Evolutionary conservation across 225 moss, liverwort and hornwort genomes (phyloP).

Genomic region (Pseudisothecium myosuroides): DNA sequence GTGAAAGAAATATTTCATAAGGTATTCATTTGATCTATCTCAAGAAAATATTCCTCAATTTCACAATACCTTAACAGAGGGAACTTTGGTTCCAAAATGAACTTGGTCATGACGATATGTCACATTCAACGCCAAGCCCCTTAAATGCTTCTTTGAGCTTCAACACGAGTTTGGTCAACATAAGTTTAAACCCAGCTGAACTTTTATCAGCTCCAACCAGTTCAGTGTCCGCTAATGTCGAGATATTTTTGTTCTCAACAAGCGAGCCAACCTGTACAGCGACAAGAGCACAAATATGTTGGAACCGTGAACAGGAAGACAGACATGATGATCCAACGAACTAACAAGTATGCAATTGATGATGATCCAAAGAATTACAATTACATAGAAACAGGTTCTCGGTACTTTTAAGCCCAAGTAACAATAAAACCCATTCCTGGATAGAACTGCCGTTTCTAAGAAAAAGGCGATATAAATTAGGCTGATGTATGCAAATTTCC

Average conservation of each 20-base stretch:
- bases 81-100: neutral
- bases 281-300: neutral
- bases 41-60: neutral
- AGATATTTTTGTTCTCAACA: slow-evolving; percentile 52
- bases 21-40: neutral
- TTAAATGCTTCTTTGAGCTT: slow-evolving; percentile 68
- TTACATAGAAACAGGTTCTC: neutral
- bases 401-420: neutral
- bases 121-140: slow-evolving; percentile 46
- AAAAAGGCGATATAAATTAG: neutral
- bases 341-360: neutral
- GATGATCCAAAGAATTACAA: neutral
- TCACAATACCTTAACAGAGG: neutral
- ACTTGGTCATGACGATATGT: slow-evolving; percentile 6
- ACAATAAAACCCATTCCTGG: neutral
- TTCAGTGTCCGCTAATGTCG: slow-evolving; percentile 31
- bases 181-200: slow-evolving; percentile 94
- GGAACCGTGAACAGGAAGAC: neutral
- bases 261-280: slow-evolving; percentile 42
- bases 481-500: neutral
- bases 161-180: slow-evolving; percentile 78
- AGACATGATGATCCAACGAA: neutral
- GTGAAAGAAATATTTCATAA: neutral
- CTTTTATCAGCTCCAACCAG: slow-evolving; percentile 65
- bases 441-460: neutral